Conservation (phyloP, 164 flowering plant genomes). For the Echeveria elegans region DNA sequence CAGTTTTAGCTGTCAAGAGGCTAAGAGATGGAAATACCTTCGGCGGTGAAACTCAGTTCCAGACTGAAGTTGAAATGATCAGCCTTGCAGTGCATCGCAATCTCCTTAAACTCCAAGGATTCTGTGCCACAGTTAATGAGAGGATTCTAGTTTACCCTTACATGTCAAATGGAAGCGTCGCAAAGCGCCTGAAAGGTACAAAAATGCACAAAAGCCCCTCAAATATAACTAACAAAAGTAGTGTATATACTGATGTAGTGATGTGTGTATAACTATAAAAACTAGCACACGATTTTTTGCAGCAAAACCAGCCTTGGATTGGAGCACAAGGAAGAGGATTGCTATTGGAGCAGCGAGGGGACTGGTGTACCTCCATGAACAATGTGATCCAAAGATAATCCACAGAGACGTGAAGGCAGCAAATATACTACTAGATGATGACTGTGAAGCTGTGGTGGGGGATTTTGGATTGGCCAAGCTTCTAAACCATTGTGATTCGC, state of each 20-base stretch:
- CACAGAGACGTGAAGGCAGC: constrained; percentile 94
- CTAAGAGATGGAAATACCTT: constrained; percentile 61
- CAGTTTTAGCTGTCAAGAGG: constrained; percentile 67
- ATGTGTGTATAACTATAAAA: no score
- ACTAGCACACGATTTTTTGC: constrained; percentile 12
- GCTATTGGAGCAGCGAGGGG: constrained; percentile 86
- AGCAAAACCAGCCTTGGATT: constrained; percentile 69
- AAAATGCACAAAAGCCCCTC: no score
- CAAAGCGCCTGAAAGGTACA: constrained; percentile 69
- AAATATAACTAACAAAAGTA: no score
- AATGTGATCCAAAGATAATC: constrained; percentile 90
- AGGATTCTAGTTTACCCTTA: constrained; percentile 67
- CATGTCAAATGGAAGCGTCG: constrained; percentile 84
- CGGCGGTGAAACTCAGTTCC: constrained; percentile 74
- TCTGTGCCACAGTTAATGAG: constrained; percentile 58
- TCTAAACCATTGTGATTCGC: constrained; percentile 43
- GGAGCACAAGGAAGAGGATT: constrained; percentile 77
- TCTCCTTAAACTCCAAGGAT: constrained; percentile 60
- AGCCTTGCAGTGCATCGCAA: constrained; percentile 76
- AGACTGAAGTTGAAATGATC: constrained; percentile 83
- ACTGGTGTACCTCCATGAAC: constrained; percentile 79
- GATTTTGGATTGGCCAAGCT: constrained; percentile 37
- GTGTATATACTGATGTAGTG: no score
- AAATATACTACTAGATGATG: constrained; percentile 79
- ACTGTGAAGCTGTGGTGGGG: constrained; percentile 47